phyloP scores from a whole-genome alignment of 495 filamentous ascomycete species.

The Alectoria sarmentosa region DNA sequence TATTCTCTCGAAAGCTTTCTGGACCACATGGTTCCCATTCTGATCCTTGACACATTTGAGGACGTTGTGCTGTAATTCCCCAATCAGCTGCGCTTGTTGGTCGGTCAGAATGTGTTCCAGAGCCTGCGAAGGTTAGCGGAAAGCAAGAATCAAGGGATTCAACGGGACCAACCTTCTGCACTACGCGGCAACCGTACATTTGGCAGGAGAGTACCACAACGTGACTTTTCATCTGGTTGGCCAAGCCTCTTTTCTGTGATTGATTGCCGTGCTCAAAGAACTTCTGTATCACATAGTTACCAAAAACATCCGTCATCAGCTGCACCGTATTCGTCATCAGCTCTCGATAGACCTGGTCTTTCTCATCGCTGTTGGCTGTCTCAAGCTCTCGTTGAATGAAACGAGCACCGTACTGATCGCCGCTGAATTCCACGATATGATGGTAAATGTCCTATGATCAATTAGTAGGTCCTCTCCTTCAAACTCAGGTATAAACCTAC shows the following conservation, averaged over 20 bases:
- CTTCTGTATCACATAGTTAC: constrained; percentile 98
- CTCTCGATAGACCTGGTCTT: constrained; percentile 87
- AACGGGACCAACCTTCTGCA: constrained; percentile 65
- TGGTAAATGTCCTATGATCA: constrained; percentile 68
- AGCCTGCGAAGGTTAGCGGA: constrained; percentile 48
- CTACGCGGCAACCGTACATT: constrained; percentile 94
- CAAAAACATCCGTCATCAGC: constrained; percentile 94
- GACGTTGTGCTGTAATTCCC: constrained; percentile 74
- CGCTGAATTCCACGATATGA: constrained; percentile 90
- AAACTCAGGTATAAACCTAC: constrained; percentile 33
- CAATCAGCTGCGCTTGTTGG: constrained; percentile 78
- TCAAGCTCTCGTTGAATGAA: constrained; percentile 96
- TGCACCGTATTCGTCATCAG: constrained; percentile 75
- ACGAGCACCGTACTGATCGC: constrained; percentile 90
- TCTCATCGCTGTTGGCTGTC: constrained; percentile 93
- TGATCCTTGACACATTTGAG: constrained; percentile 77
- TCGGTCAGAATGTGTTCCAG: constrained; percentile 87
- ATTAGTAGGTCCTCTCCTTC: constrained; percentile 20
- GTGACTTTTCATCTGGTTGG: constrained; percentile 78
- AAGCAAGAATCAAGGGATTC: constrained; percentile 17
- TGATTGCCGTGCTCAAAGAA: constrained; percentile 97
- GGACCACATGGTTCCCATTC: constrained; percentile 95
- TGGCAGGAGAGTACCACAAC: constrained; percentile 72
- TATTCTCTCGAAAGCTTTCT: constrained; percentile 87
- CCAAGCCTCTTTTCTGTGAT: constrained; percentile 80